Evolutionary conservation across 2,329 filamentous ascomycete species (phyloP).

Genomic region (Zalaria obscura): DNA sequence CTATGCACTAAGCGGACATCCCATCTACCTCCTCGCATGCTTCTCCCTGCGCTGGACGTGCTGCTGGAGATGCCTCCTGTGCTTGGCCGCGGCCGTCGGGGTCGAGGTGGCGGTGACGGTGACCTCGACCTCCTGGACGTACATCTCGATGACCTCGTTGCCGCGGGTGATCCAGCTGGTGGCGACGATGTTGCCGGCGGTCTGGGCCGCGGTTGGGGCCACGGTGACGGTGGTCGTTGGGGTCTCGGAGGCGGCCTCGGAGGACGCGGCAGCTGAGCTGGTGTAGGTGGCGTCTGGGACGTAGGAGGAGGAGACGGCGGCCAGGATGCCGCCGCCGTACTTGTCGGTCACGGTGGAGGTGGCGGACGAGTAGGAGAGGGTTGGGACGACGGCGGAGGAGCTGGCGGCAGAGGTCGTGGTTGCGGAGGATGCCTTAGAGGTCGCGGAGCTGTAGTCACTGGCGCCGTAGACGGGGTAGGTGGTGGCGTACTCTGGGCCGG

Average conservation of each 20-base stretch:
- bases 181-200: slow-evolving; percentile 15
- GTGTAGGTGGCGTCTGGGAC: background rate
- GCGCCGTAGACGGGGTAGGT: slow-evolving; percentile 16
- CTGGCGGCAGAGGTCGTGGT: slow-evolving; percentile 4
- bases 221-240: slow-evolving; percentile 7
- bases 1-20: no score
- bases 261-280: background rate
- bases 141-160: slow-evolving; percentile 29
- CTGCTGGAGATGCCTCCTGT: slow-evolving; percentile 12
- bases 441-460: slow-evolving; percentile 7
- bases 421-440: slow-evolving; percentile 10
- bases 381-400: slow-evolving; percentile 15
- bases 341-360: slow-evolving; percentile 16
- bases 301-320: background rate
- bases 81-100: slow-evolving; percentile 9
- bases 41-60: slow-evolving; percentile 6
- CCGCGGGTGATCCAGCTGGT: slow-evolving; percentile 28
- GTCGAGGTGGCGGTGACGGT: slow-evolving; percentile 23
- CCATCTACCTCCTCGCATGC: no score
- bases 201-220: slow-evolving; percentile 11
- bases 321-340: slow-evolving; percentile 20
- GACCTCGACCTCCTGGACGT: slow-evolving; percentile 28
- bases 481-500: slow-evolving; percentile 28
- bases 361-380: slow-evolving; percentile 19
- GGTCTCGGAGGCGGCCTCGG: background rate